Evolutionary conservation across 2,329 filamentous ascomycete species (phyloP).

Genomic region (Calonectria honghensis): DNA sequence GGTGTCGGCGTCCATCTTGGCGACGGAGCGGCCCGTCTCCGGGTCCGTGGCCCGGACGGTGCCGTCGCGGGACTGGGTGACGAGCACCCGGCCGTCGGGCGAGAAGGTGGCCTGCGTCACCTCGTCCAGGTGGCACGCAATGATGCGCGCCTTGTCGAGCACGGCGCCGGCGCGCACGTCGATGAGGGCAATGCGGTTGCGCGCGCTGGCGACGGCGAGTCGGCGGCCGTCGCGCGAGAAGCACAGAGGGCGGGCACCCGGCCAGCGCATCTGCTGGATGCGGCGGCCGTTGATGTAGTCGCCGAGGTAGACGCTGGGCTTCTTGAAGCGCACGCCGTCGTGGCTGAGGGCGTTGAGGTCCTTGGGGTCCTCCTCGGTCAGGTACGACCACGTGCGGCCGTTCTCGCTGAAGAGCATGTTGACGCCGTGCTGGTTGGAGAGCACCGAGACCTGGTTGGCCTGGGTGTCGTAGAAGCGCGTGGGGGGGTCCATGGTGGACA

Average conservation of each 20-base stretch:
- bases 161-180: conserved; percentile 40
- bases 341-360: conserved; percentile 48
- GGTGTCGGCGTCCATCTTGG: conserved; percentile 56
- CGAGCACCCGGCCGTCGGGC: conserved; percentile 49
- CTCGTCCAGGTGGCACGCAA: conserved; percentile 52
- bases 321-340: conserved; percentile 50
- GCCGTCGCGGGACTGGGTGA: conserved; percentile 55
- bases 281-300: conserved; percentile 52
- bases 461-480: conserved; percentile 53
- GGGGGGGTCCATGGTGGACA: conserved; percentile 51
- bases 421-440: conserved; percentile 53
- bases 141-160: conserved; percentile 44
- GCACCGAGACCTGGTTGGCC: conserved; percentile 47
- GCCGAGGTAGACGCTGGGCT: conserved; percentile 49
- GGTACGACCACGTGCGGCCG: conserved; percentile 52
- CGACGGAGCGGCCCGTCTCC: conserved; percentile 46
- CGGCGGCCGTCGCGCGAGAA: conserved; percentile 52
- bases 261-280: conserved; percentile 48
- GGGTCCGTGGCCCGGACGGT: conserved; percentile 54
- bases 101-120: conserved; percentile 55
- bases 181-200: conserved; percentile 52
- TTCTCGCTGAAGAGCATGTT: conserved; percentile 50
- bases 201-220: conserved; percentile 50
- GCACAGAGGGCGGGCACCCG: conserved; percentile 49
- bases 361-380: conserved; percentile 51